Evolutionary conservation across 176 grass and related monocot genomes (phyloP).

Genomic region (Ananas comosus): DNA sequence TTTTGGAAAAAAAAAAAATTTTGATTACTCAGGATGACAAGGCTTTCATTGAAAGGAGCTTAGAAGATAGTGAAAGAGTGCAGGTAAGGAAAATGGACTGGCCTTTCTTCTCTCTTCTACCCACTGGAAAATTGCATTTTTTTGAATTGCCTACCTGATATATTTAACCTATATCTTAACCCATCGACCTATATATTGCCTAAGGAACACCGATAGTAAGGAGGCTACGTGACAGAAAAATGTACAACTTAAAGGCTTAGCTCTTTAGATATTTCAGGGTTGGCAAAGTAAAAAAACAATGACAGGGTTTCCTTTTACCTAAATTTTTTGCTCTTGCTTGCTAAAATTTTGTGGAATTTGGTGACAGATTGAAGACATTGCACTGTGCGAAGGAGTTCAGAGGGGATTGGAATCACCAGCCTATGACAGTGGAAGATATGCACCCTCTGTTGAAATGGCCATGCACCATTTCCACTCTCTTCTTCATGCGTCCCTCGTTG

Average conservation of each 20-base stretch:
- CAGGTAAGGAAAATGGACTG: conserved; percentile 34
- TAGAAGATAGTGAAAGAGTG: conserved; percentile 84
- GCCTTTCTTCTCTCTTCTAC: no score
- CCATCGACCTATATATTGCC: no score
- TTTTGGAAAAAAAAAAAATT: not conserved
- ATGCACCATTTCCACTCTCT: conserved; percentile 96
- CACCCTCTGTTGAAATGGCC: conserved; percentile 71
- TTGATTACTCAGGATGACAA: conserved; percentile 48
- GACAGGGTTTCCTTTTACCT: no score
- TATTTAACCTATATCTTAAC: no score
- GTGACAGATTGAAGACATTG: conserved; percentile 77
- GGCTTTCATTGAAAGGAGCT: conserved; percentile 55
- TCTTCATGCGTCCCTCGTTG: conserved; percentile 31
- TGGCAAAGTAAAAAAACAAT: not conserved
- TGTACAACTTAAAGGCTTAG: not conserved
- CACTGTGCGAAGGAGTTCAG: conserved; percentile 83
- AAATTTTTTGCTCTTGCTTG: not conserved
- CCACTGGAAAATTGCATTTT: no score
- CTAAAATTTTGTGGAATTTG: conserved; percentile 6
- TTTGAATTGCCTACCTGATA: no score
- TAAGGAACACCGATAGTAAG: no score
- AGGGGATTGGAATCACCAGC: conserved; percentile 61
- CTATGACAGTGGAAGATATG: conserved; percentile 60
- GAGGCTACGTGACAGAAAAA: not conserved
- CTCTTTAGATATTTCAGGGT: not conserved